Evolutionary conservation across 2,329 filamentous ascomycete species (phyloP).

Genomic region (Talaromyces sp.): DNA sequence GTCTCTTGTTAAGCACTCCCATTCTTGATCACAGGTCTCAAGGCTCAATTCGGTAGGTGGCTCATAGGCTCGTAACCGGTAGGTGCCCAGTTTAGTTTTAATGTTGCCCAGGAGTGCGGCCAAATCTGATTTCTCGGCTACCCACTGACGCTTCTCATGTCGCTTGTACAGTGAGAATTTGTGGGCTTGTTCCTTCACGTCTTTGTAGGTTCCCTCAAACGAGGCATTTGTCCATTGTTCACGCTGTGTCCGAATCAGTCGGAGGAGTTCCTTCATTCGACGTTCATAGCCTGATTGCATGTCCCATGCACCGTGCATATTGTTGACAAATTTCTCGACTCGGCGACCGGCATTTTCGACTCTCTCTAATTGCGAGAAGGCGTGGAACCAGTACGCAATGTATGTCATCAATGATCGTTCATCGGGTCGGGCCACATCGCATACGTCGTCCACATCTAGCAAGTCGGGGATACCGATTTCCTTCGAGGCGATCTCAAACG

Average conservation of each 20-base stretch:
- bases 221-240: constrained; percentile 75
- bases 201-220: constrained; percentile 88
- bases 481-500: constrained; percentile 92
- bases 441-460: constrained; percentile 96
- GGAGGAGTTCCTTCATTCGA: constrained; percentile 81
- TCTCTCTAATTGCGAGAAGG: constrained; percentile 98
- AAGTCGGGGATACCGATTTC: constrained; percentile 97
- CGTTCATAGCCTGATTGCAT: constrained; percentile 97
- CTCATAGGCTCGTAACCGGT: constrained; percentile 86
- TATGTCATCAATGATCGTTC: constrained; percentile 98
- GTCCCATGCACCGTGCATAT: constrained; percentile 99
- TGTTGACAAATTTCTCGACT: constrained; percentile 97
- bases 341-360: constrained; percentile 95
- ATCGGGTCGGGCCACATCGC: constrained; percentile 92
- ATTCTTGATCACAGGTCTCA: constrained; percentile 80
- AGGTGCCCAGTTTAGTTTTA: constrained; percentile 97
- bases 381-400: constrained; percentile 99
- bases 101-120: constrained; percentile 94
- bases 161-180: constrained; percentile 89
- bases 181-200: constrained; percentile 83
- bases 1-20: constrained; percentile 75
- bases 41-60: constrained; percentile 81
- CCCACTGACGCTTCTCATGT: constrained; percentile 90
- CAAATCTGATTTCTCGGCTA: constrained; percentile 95
- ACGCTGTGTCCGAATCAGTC: constrained; percentile 72